Evolutionary conservation across 257 asterid genomes (phyloP).

Genomic region (Voacanga thouarsii): DNA sequence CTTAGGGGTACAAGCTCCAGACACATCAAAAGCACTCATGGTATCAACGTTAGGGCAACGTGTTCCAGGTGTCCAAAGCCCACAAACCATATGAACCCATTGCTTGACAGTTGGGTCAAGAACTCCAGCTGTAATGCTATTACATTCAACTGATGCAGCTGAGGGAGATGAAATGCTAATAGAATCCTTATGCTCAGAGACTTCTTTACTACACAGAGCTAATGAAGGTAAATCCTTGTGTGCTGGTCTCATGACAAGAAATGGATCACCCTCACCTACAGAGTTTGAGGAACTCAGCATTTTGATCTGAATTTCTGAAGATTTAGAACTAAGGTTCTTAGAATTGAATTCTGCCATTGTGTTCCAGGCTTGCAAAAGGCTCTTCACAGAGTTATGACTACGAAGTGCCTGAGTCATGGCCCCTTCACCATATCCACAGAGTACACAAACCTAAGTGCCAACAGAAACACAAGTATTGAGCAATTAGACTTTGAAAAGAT

Average conservation of each 20-base stretch:
- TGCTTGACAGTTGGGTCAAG: conserved; percentile 27
- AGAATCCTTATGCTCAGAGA: conserved; percentile 11
- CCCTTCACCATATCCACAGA: conserved; percentile 35
- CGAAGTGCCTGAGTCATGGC: conserved; percentile 33
- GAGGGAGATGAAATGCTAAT: conserved; percentile 2
- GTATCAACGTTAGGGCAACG: conserved; percentile 27
- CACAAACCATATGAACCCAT: conserved; percentile 38
- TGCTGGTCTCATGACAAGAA: conserved; percentile 16
- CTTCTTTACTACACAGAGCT: not conserved
- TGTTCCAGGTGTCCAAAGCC: conserved; percentile 35
- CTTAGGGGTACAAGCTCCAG: conserved; percentile 19
- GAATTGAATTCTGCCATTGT: conserved; percentile 4
- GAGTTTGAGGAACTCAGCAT: conserved; percentile 16
- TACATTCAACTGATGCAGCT: conserved; percentile 3
- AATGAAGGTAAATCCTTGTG: conserved; percentile 3
- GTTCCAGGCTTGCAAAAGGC: conserved; percentile 28
- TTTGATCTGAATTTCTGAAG: conserved; percentile 4
- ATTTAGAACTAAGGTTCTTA: not conserved
- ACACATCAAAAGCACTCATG: conserved; percentile 34
- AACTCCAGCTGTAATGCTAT: conserved; percentile 23
- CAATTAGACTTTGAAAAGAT: not conserved
- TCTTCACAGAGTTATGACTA: conserved; percentile 25
- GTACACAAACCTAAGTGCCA: conserved; percentile 30
- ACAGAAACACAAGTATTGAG: not conserved
- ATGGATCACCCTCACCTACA: conserved; percentile 9